phyloP scores from a whole-genome alignment of 352 stramenopile species.

The Phytophthora vignae region DNA sequence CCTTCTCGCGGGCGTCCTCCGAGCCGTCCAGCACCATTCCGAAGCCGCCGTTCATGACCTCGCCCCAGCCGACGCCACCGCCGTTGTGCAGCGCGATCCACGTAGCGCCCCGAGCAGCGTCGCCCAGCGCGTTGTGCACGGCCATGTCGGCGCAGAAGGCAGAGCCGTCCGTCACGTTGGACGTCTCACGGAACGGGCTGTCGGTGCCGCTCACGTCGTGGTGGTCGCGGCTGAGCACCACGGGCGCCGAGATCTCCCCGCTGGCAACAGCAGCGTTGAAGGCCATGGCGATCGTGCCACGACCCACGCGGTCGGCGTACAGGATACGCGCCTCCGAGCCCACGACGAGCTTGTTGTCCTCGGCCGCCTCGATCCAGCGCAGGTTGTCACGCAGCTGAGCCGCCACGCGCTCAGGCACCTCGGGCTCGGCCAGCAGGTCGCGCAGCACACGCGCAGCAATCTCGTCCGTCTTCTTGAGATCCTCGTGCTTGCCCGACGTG shows the following conservation, averaged over 20 bases:
- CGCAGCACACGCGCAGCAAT: conserved; percentile 78
- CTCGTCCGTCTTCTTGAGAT: conserved; percentile 80
- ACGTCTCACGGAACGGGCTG: conserved; percentile 90
- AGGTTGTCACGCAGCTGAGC: conserved; percentile 88
- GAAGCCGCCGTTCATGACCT: conserved; percentile 92
- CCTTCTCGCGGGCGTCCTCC: conserved; percentile 66
- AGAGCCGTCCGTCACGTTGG: conserved; percentile 88
- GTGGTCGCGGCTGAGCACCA: conserved; percentile 90
- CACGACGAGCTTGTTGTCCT: conserved; percentile 88
- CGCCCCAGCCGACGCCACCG: conserved; percentile 88
- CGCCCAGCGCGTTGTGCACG: conserved; percentile 90
- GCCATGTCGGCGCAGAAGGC: conserved; percentile 92
- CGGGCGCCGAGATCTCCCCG: conserved; percentile 70
- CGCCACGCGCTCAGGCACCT: conserved; percentile 56
- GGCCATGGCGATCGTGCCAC: conserved; percentile 76
- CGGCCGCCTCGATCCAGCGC: conserved; percentile 85
- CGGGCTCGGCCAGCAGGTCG: conserved; percentile 65
- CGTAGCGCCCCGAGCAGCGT: conserved; percentile 84
- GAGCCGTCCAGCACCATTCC: conserved; percentile 89
- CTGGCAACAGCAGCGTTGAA: conserved; percentile 85
- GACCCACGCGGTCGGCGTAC: conserved; percentile 85
- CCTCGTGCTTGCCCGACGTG: conserved; percentile 65
- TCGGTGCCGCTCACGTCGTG: conserved; percentile 92
- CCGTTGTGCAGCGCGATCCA: conserved; percentile 92
- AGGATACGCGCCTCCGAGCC: conserved; percentile 91